Base-by-base conservation (phyloP, 306 rosid genomes). In the Malus fusca region DNA sequence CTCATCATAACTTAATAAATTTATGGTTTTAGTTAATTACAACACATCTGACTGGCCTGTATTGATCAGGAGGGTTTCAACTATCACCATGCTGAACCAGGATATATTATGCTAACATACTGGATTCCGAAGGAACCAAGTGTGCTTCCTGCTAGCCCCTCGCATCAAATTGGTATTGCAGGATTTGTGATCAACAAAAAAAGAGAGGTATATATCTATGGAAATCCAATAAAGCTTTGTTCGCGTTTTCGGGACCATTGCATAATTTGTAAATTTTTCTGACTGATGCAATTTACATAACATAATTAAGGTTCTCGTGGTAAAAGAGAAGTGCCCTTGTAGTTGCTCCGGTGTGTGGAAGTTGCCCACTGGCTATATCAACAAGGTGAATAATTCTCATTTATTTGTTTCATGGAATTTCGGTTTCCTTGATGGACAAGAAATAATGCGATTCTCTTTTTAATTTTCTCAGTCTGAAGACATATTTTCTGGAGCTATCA, bases 71-170 rank as follows among this genome's bases (percentile, higher is more conserved):
- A 81, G 72, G 90, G 88, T n/a, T 87, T 87, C 72, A 74, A 76
- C 75, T 84, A 69, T 67, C 86, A 84, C 66, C 88, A 84, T 74
- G 88, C 84, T 66, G 86, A 87, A 66, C 78, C 86, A 26, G 88
- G 86, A 61, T 84, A 81, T 61, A 82, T 79, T n/a, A 84, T 87
- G 84, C 46, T 87, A 25, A 77, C 82, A n/a, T 60, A 66, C 59
- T 87, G 86, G 88, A 79, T 87, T 68, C 84, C 88, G 23, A 70
- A 65, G 52, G 82, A 75, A 9, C 82, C 74, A 46, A 79, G 82
- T 70, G 43, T 78, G 85, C 87, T 87, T 75, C 85, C 88, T 55
- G 73, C 61, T 56, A 81, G 84, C 82, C 88, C 87, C 77, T 84
- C 88, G 1, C 88, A 82, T 71, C 88, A 87, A 43, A 77, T 87